Base-by-base conservation (phyloP, 768 basidiomycete species). In the Russula abietina region DNA sequence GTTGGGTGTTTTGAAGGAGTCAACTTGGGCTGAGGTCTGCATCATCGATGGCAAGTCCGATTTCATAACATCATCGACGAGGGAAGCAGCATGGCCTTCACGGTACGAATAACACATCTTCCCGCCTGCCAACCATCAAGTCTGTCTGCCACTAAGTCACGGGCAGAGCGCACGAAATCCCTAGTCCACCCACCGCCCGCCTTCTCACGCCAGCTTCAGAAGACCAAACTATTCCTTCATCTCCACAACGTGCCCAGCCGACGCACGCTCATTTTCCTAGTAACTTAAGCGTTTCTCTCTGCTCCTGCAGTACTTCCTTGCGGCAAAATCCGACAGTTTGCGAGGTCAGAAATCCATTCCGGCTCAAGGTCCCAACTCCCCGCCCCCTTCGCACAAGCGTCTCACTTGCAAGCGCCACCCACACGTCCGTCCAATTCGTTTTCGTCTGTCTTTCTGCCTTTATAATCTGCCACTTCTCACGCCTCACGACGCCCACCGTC, bases 301-400 rank as follows among this genome's bases (percentile, higher is more conserved):
- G 76, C 82, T 67, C 77, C 81, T 52, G 62, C 75, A 69, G 81
- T 48, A 80, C 10, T 83, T 88, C 73, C 80, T 88, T 63, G 75
- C 84, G 19, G 77, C 82, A 46, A 91, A 89, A 74, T 83, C 87
- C 61, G 84, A 82, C 57, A 87, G 86, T 71, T 81, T 92, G 64
- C 86, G 90, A 26, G 86, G 85, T 24, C 90, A 92, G 76, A 92
- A 92, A 70, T 91, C 3, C 88, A 90, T 70, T 84, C 88, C 7
- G 89, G 86, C 81, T 92, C 58, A 91, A 92, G 70, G n/a, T n/a
- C 84, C 86, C 2, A 84, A 86, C 30, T 84, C 83, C 6, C 87
- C 89, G 33, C 83, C 88, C n/a, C 71, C 82, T 26, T 80, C 81
- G 30, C 76, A 81, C 54, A 82, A 86, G 36, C 83, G 80, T 68